These are phyloP conservation scores for Sherardia arvensis DNA, from an alignment of 257 asterid genomes.

Conservation along the genomic window DNA sequence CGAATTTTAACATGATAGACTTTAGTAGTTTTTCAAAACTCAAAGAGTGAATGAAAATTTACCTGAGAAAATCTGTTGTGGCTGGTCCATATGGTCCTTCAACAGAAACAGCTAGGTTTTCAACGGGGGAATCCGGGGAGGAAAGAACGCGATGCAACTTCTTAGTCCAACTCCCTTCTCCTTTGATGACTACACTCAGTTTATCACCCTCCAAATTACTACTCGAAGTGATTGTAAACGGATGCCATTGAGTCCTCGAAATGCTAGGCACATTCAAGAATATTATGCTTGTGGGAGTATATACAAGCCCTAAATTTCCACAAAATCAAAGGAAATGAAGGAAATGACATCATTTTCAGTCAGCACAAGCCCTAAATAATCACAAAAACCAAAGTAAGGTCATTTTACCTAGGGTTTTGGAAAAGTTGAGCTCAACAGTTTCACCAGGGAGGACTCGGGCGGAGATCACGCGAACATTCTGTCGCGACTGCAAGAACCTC, in stretches of 20 bases:
- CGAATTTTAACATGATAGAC: not conserved
- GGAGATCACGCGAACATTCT: constrained; percentile 43
- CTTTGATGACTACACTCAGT: constrained; percentile 54
- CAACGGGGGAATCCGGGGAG: constrained; percentile 40
- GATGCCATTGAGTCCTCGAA: constrained; percentile 90
- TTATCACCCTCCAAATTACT: constrained; percentile 61
- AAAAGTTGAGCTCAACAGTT: constrained; percentile 63
- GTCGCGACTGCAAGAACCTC: constrained; percentile 66
- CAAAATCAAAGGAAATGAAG: too few relatives aligned
- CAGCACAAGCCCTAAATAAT: too few relatives aligned
- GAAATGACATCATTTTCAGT: too few relatives aligned
- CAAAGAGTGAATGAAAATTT: not conserved
- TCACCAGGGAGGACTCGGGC: constrained; percentile 55
- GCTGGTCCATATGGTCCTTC: constrained; percentile 95
- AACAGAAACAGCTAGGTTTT: constrained; percentile 44
- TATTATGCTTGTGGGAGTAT: constrained; percentile 68
- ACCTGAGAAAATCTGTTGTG: constrained; percentile 63
- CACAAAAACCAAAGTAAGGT: too few relatives aligned
- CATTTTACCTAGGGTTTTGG: constrained; percentile 46
- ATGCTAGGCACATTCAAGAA: constrained; percentile 67
- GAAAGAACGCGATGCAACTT: constrained; percentile 50
- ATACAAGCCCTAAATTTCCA: constrained; percentile 27
- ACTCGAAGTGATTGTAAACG: constrained; percentile 66
- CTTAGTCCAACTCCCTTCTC: constrained; percentile 72
- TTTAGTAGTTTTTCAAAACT: not conserved